A percentile compares a stretch with the other conserved stretches of the same genome.
phyloP scores from a whole-genome alignment of 169 alveolate species.

The Plasmodium vivax region DNA sequence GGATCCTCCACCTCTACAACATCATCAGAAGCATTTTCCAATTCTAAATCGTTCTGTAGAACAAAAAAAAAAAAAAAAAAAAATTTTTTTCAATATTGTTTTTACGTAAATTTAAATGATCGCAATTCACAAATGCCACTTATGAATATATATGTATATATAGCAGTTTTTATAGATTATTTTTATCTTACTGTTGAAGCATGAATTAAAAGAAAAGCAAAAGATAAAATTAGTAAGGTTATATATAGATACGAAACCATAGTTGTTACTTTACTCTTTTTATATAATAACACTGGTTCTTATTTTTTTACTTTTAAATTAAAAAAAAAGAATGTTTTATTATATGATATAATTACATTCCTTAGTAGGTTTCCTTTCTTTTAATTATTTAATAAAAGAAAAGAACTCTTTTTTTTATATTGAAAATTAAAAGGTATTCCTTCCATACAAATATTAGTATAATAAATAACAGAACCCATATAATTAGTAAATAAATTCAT shows the following conservation, averaged over 20 bases:
- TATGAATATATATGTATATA: neutral
- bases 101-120: neutral
- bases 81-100: neutral
- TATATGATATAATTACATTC: neutral
- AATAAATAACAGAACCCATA: neutral
- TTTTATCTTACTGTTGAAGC: slow-evolving; percentile 1
- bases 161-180: neutral
- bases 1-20: neutral
- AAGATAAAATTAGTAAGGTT: neutral
- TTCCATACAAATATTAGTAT: neutral
- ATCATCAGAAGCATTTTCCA: neutral
- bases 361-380: neutral
- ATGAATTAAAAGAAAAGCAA: neutral
- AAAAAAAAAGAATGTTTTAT: neutral
- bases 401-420: neutral
- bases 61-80: neutral
- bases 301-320: neutral
- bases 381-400: neutral
- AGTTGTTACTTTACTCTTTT: neutral
- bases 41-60: neutral
- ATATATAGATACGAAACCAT: neutral
- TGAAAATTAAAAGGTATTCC: neutral
- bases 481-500: neutral
- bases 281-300: neutral
- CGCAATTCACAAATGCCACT: neutral